Base-by-base conservation (phyloP, 352 stramenopile species). In the Phytopythium aichiense region DNA sequence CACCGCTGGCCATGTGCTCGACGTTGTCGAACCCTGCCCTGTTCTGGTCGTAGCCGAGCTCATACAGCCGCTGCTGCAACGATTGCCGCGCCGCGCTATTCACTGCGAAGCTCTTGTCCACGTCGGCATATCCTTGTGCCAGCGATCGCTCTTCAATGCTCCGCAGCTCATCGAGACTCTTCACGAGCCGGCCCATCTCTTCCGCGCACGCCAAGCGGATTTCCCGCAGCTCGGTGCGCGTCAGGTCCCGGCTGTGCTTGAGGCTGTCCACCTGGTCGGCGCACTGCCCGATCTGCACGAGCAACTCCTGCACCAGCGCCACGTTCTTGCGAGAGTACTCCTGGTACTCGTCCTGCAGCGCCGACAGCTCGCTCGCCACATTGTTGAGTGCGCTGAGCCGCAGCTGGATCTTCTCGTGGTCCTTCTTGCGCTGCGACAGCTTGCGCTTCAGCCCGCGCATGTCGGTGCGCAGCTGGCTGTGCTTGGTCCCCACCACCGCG, bases 251-350 rank as follows among this genome's bases (percentile, higher is more conserved):
- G 23, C 60, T 69, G 13, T 63, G 60, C 52, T 80, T 74, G 6
- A 85, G 57, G 18, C 58, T 70, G 48, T 87, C 74, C 23, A 87
- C 68, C 49, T 83, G 77, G 18, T 56, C 62, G n/a, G 79, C 76
- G 42, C 79, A 86, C 22, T 75, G 73, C 31, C 74, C 71, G n/a
- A 87, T 73, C 54, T 77, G 77, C n/a, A 56, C 61, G 38, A 88
- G 62, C 22, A 73, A 72, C 38, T 88, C 68, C 54, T 89, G 72
- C 40, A 85, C 72, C 30, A 88, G 60, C 52, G 58, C 58, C 25
- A 79, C 64, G 57, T 89, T 83, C 58, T 74, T 75, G 16, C 63
- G 65, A 50, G 77, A 73, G 11, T 71, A 71, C 23, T 75, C 68
- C 20, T 74, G 67, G 54, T 87, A 87, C 28, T 87, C 74, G 16